Percentiles rank a stretch among this genome's conserved stretches.
Conservation (phyloP, 1,284 basidiomycete genomes). For the Gomphus sp. region DNA sequence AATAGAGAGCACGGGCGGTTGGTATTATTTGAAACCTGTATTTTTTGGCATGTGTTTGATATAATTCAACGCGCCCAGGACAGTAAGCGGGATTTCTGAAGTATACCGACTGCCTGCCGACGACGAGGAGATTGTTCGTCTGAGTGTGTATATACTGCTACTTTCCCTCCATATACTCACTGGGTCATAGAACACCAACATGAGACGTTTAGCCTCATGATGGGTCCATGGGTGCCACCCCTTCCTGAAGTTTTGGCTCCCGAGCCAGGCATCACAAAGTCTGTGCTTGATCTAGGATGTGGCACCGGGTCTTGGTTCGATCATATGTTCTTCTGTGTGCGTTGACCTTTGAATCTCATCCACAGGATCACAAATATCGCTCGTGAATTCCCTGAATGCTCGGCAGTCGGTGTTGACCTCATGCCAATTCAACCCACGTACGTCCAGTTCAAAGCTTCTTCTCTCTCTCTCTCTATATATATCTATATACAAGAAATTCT, state of each 20-base stretch:
- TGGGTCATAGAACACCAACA: slow-evolving; percentile 52
- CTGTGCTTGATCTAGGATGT: slow-evolving; percentile 67
- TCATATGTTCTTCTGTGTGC: background rate
- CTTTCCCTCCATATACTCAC: background rate
- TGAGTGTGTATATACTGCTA: slow-evolving; percentile 35
- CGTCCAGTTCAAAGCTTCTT: background rate
- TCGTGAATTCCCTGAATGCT: slow-evolving; percentile 59
- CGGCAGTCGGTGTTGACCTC: slow-evolving; percentile 64
- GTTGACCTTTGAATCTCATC: slow-evolving; percentile 11
- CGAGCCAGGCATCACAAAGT: slow-evolving; percentile 28
- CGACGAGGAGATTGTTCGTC: slow-evolving; percentile 59
- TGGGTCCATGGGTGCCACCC: slow-evolving; percentile 51
- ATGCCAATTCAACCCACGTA: slow-evolving; percentile 46
- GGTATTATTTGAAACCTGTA: background rate
- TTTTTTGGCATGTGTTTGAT: background rate
- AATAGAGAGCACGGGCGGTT: slow-evolving; percentile 58
- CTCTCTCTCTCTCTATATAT: too few species aligned
- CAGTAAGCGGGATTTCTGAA: slow-evolving; percentile 33
- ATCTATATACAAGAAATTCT: background rate
- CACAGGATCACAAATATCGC: slow-evolving; percentile 67
- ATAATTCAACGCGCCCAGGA: background rate
- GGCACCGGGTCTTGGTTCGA: slow-evolving; percentile 67
- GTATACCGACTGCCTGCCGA: slow-evolving; percentile 70
- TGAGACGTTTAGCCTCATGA: slow-evolving; percentile 46
- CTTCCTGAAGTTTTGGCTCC: slow-evolving; percentile 12